Evolutionary conservation across 2,329 filamentous ascomycete species (phyloP).

Genomic region (Calonectria honghensis): DNA sequence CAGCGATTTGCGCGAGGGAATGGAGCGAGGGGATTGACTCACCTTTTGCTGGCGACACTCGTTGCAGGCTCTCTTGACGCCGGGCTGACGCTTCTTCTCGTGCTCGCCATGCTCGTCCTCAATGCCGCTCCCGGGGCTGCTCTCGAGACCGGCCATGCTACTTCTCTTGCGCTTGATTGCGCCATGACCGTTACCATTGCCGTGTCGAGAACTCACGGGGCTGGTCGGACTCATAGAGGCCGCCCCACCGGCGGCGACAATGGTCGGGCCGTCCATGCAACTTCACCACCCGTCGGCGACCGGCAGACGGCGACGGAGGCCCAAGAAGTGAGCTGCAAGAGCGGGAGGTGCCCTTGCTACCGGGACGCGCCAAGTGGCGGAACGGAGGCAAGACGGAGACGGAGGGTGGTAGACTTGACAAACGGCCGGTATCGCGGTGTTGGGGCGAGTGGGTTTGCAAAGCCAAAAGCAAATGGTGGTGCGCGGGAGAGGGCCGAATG

Average conservation of each 20-base stretch:
- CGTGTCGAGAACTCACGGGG: constrained; percentile 72
- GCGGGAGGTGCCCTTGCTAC: constrained; percentile 35
- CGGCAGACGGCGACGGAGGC: constrained; percentile 41
- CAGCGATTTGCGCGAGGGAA: constrained; percentile 33
- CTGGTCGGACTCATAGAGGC: constrained; percentile 73
- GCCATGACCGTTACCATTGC: constrained; percentile 62
- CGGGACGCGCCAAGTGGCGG: constrained; percentile 42
- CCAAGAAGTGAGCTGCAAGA: constrained; percentile 33
- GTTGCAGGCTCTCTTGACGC: constrained; percentile 87
- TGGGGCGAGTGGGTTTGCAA: constrained; percentile 51
- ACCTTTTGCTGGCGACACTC: constrained; percentile 92
- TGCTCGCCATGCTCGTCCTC: constrained; percentile 74
- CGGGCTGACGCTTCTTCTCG: constrained; percentile 79
- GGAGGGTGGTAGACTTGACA: constrained; percentile 36
- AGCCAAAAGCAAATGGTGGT: constrained; percentile 45
- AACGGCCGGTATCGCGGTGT: constrained; percentile 55
- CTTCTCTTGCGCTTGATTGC: constrained; percentile 75
- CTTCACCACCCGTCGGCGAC: constrained; percentile 50
- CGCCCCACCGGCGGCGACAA: constrained; percentile 67
- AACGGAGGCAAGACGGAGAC: constrained; percentile 41
- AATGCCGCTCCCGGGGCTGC: constrained; percentile 74
- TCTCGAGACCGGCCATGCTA: constrained; percentile 72
- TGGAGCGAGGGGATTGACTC: constrained; percentile 59
- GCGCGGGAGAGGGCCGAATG: constrained; percentile 58
- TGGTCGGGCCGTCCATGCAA: constrained; percentile 70